Conservation (phyloP, 345 rosid genomes). For the Dipteronia dyeriana region DNA sequence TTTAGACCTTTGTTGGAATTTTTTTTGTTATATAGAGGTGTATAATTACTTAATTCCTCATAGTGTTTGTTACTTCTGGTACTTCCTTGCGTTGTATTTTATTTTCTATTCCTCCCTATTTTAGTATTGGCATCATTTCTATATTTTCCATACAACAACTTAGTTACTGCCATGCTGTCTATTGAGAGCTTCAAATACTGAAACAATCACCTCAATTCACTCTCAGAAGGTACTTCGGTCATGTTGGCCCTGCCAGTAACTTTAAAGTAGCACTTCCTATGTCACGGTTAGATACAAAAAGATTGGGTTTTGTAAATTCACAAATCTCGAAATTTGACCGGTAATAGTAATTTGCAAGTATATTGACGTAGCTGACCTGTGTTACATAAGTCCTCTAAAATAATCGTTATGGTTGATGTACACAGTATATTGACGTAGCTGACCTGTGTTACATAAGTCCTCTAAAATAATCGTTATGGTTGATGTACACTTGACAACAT, state of each 20-base stretch:
- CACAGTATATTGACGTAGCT: too few species aligned
- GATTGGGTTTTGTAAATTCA: neutral
- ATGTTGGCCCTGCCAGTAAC: neutral
- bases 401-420: neutral
- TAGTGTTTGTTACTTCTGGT: neutral
- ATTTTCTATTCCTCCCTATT: neutral
- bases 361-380: neutral
- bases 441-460: neutral
- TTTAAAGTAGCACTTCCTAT: neutral
- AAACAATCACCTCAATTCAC: neutral
- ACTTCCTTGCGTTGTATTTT: neutral
- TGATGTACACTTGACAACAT: neutral
- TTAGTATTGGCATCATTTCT: neutral
- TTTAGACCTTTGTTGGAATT: neutral
- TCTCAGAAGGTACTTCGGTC: neutral
- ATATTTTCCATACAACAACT: neutral
- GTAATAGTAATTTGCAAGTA: neutral
- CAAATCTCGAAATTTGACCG: neutral
- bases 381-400: too few species aligned
- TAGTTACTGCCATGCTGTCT: too few species aligned
- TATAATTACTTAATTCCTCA: neutral
- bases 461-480: neutral
- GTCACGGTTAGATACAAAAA: neutral
- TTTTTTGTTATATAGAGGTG: neutral
- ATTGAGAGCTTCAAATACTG: neutral